Evolutionary conservation across 331 rosid species (phyloP), one percentile per base, ranked within the genome.

Genomic region (Malus hybrid): DNA sequence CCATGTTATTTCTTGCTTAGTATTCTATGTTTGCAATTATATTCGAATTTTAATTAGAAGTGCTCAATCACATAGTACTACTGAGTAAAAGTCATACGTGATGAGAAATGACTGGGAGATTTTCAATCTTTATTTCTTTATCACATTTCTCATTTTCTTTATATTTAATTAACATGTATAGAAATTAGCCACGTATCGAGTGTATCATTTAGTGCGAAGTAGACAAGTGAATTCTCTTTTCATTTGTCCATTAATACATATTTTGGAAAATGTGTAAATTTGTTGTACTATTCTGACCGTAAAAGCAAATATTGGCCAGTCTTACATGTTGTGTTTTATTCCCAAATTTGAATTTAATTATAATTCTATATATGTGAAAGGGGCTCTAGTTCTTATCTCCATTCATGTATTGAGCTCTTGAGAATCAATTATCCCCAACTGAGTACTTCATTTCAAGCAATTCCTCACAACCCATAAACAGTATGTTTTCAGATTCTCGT

Each of bases 401-500:
- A 15, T 2, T 48, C 12, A 5, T 67, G 33, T 39, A 13, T 33
- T 24, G 22, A 28, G 14, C 16, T 34, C 4, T 22, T 6, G 62
- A 18, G 29, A 7, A 63, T 5, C 65, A 81, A 22, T 78, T 56
- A 67, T 6, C 56, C 70, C 72, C 69, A 69, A 78, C 39, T 15
- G 80, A 68, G 78, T 62, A 82, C 15, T 79, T 71, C 73, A 65
- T 73, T 65, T 80, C 7, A 73, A 19, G 65, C 67, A 8, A 34
- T 33, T 52, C 33, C 73, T 5, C 72, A 67, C 81, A 71, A 71
- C 28, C 68, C 67, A 50, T 63, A 15, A 65, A 5, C 65, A 54
- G 0, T 13, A 18, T 19, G 44, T 52, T 27, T 32, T 24, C 19
- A 1, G 13, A 44, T 22, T 16, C 70, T 24, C 65, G 33, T 24